phyloP scores from a whole-genome alignment of 2,329 filamentous ascomycete genomes.

The Diaporthe longicolla region DNA sequence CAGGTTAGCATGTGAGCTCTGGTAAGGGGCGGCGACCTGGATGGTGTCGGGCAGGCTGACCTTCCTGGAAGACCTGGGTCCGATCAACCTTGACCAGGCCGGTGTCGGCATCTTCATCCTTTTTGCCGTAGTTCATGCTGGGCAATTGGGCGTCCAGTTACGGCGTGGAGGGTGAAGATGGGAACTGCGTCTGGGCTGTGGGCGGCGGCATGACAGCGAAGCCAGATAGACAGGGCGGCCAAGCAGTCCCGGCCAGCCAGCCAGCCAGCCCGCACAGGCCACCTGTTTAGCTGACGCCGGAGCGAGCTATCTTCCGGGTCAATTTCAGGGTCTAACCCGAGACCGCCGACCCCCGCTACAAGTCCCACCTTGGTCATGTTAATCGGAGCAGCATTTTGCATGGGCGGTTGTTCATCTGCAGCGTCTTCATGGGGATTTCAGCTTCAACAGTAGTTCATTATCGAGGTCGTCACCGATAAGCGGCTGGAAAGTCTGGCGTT shows the following conservation, averaged over 20 bases:
- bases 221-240: slow-evolving; percentile 34
- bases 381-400: no score
- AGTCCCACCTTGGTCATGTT: no score
- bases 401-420: no score
- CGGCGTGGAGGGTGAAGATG: slow-evolving; percentile 41
- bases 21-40: slow-evolving; percentile 45
- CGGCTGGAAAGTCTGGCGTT: no score
- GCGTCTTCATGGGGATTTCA: no score
- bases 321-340: slow-evolving; percentile 24
- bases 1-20: slow-evolving; percentile 52
- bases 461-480: no score
- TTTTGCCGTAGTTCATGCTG: slow-evolving; percentile 97
- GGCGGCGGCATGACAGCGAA: slow-evolving; percentile 36
- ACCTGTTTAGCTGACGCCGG: slow-evolving; percentile 22
- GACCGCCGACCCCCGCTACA: no score
- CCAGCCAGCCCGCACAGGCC: slow-evolving; percentile 21
- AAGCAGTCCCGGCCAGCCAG: slow-evolving; percentile 8
- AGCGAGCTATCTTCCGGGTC: slow-evolving; percentile 27
- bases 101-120: slow-evolving; percentile 96
- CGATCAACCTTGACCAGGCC: slow-evolving; percentile 97
- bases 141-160: slow-evolving; percentile 50
- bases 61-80: slow-evolving; percentile 98
- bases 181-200: slow-evolving; percentile 21
- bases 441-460: no score
- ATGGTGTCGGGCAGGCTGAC: slow-evolving; percentile 63